Conservation (phyloP, 2,329 filamentous ascomycete genomes). For the Pochonia chlamydosporia region DNA sequence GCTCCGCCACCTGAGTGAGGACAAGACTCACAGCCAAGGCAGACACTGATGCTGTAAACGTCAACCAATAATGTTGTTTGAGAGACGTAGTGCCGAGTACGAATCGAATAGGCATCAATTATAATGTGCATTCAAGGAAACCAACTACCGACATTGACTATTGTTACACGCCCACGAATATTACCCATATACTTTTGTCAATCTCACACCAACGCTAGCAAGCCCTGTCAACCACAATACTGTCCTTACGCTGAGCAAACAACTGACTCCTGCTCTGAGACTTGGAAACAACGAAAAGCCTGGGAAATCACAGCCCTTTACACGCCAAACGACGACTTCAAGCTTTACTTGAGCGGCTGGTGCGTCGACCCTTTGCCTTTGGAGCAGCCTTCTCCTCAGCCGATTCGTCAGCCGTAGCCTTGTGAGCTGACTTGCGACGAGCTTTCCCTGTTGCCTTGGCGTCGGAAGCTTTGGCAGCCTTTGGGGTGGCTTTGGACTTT, state of each 20-base stretch:
- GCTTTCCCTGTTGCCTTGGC: constrained; percentile 4
- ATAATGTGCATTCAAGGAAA: too few species aligned
- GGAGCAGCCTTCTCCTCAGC: constrained; percentile 16
- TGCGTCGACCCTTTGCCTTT: constrained; percentile 18
- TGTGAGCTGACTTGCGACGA: constrained; percentile 4
- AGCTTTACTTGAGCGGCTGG: constrained; percentile 19
- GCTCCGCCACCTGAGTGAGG: too few species aligned
- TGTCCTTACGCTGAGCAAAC: not conserved
- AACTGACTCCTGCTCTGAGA: not conserved
- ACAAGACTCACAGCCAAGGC: too few species aligned
- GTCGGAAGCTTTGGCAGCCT: constrained; percentile 3
- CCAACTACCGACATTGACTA: not conserved
- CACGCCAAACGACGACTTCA: constrained; percentile 2
- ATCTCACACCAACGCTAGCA: not conserved
- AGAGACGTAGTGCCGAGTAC: too few species aligned
- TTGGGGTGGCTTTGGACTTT: constrained; percentile 8
- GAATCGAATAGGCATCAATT: too few species aligned
- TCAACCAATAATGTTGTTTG: too few species aligned
- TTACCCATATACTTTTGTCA: not conserved
- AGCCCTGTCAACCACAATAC: not conserved
- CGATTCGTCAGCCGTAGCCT: constrained; percentile 3
- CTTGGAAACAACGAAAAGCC: not conserved
- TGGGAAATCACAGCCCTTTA: too few species aligned
- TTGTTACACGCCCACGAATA: not conserved
- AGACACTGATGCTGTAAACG: too few species aligned